Evolutionary conservation across 225 moss, liverwort and hornwort genomes (phyloP).

Genomic region (Thuidium tamariscinum): DNA sequence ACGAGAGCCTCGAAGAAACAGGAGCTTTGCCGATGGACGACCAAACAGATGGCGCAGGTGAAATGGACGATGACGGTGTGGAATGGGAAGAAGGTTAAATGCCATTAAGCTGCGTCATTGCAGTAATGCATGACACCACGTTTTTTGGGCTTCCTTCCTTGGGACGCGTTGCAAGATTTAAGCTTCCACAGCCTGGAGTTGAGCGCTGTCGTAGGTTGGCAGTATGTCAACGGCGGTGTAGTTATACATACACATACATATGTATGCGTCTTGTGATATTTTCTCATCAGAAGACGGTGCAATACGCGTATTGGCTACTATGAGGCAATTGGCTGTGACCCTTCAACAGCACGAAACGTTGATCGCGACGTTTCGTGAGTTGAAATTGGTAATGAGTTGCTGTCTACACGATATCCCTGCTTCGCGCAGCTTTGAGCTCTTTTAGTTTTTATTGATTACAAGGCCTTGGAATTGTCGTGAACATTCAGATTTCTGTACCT

Average conservation of each 20-base stretch:
- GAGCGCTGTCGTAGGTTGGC: neutral
- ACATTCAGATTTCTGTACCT: neutral
- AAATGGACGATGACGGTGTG: slow-evolving; percentile 65
- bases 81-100: slow-evolving; percentile 83
- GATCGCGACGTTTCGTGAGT: neutral
- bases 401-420: neutral
- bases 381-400: slow-evolving; percentile 7
- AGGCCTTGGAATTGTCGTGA: neutral
- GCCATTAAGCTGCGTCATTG: neutral
- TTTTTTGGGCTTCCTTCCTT: neutral
- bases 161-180: neutral
- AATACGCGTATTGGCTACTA: neutral
- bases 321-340: neutral
- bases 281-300: neutral
- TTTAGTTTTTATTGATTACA: neutral
- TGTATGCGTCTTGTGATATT: neutral
- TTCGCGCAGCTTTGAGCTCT: neutral
- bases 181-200: neutral
- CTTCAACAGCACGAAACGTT: neutral
- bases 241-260: neutral
- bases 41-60: slow-evolving; percentile 31
- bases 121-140: neutral
- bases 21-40: slow-evolving; percentile 19
- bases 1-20: slow-evolving; percentile 10
- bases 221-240: neutral